A percentile compares a stretch with the other conserved stretches of the same genome.
Conservation (phyloP, 331 rosid genomes). For the Prunus yedoensis region DNA sequence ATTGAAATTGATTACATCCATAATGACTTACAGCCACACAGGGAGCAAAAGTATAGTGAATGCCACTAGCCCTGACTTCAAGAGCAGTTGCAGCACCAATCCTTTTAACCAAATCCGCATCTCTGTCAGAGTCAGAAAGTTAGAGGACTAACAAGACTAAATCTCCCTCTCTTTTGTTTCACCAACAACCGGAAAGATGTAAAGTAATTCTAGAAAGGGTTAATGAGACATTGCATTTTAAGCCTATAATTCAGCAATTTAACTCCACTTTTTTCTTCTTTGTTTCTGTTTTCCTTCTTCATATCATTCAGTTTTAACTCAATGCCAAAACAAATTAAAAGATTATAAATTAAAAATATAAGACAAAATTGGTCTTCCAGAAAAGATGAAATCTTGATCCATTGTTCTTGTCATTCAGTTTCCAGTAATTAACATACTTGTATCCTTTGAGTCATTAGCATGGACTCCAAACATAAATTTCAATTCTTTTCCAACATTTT, state of each 20-base stretch:
- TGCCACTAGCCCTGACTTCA: slow-evolving; percentile 85
- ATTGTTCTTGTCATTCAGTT: background rate
- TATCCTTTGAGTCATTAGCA: background rate
- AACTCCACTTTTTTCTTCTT: background rate
- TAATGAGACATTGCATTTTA: background rate
- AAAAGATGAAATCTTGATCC: background rate
- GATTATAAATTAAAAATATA: background rate
- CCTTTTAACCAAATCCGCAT: slow-evolving; percentile 66
- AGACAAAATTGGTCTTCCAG: background rate
- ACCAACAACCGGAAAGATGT: background rate
- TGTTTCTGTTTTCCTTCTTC: background rate
- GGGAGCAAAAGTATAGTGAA: slow-evolving; percentile 68
- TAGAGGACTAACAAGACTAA: background rate
- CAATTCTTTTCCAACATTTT: background rate
- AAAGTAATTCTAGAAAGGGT: background rate
- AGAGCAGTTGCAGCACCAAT: slow-evolving; percentile 86
- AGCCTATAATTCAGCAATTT: background rate
- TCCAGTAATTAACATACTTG: background rate
- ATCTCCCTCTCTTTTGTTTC: background rate
- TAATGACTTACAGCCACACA: slow-evolving; percentile 77
- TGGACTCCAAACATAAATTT: background rate
- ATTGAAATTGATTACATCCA: background rate
- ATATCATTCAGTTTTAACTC: background rate
- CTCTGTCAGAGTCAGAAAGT: slow-evolving; percentile 39
- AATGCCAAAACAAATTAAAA: background rate